Evolutionary conservation across 2,329 filamentous ascomycete species (phyloP).

Genomic region (Capronia americana): DNA sequence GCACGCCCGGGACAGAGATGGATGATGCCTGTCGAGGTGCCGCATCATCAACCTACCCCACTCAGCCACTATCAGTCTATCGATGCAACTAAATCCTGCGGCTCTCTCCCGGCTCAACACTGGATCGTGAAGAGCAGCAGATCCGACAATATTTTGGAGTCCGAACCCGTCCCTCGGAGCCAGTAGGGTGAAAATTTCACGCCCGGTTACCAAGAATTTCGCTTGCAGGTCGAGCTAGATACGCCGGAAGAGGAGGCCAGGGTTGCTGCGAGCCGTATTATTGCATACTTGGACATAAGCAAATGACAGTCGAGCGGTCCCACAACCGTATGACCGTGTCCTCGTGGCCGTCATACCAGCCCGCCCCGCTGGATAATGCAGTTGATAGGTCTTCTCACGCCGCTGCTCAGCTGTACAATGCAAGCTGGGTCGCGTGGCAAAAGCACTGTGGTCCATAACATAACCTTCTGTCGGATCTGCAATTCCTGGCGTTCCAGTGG

Average conservation of each 20-base stretch:
- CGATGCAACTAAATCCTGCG: constrained; percentile 17
- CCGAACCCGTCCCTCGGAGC: background rate
- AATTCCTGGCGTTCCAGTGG: constrained; percentile 14
- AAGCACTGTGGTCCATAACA: background rate
- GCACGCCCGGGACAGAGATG: background rate
- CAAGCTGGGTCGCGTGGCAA: constrained; percentile 27
- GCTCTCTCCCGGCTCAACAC: constrained; percentile 12
- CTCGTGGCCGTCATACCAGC: constrained; percentile 8
- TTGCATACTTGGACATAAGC: background rate
- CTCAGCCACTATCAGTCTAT: constrained; percentile 22
- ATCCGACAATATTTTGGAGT: background rate
- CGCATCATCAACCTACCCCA: constrained; percentile 24
- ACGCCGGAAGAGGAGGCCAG: background rate
- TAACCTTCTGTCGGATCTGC: constrained; percentile 15
- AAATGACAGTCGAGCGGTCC: background rate
- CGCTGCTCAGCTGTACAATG: constrained; percentile 13
- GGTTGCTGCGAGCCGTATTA: background rate
- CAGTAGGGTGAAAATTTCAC: background rate
- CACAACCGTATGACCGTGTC: background rate
- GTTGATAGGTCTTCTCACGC: background rate
- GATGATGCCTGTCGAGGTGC: background rate
- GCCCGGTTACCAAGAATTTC: background rate
- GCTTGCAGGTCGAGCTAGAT: background rate
- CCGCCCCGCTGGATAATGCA: background rate
- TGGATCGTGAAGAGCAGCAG: background rate